phyloP scores from a whole-genome alignment of 106 monocot species.

The Cymbidium sinense region DNA sequence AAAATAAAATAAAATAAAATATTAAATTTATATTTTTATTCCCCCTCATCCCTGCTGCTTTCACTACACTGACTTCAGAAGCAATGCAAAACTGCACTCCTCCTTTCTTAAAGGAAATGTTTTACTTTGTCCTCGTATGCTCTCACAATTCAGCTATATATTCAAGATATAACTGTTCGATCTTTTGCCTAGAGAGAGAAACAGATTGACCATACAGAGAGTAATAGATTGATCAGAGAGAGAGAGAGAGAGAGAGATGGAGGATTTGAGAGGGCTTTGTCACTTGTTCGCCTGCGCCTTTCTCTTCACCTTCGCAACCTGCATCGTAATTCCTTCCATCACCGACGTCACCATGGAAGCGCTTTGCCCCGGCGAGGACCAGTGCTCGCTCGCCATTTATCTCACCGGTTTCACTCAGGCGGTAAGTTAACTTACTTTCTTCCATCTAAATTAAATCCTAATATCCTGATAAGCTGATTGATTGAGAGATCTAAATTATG shows the following conservation, averaged over 20 bases:
- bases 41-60: too few species aligned
- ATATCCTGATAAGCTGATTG: background rate
- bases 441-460: background rate
- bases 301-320: constrained; percentile 63
- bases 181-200: background rate
- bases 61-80: too few species aligned
- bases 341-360: constrained; percentile 81
- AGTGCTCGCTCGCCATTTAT: constrained; percentile 89
- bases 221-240: background rate
- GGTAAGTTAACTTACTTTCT: constrained; percentile 35
- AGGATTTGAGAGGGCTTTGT: constrained; percentile 35
- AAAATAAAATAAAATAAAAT: too few species aligned
- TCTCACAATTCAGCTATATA: background rate
- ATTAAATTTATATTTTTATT: too few species aligned
- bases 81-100: background rate
- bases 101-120: constrained; percentile 31
- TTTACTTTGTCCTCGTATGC: constrained; percentile 13
- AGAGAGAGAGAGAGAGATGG: constrained; percentile 24
- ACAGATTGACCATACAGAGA: background rate
- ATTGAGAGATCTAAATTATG: background rate
- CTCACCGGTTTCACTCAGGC: constrained; percentile 80
- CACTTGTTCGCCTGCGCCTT: constrained; percentile 69
- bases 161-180: background rate
- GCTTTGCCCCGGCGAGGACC: constrained; percentile 66
- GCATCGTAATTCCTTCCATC: constrained; percentile 76